Evolutionary conservation across 2,329 filamentous ascomycete genomes (phyloP), one percentile per base, ranked within the genome.

Genomic region (Hymenoscyphus infarciens): DNA sequence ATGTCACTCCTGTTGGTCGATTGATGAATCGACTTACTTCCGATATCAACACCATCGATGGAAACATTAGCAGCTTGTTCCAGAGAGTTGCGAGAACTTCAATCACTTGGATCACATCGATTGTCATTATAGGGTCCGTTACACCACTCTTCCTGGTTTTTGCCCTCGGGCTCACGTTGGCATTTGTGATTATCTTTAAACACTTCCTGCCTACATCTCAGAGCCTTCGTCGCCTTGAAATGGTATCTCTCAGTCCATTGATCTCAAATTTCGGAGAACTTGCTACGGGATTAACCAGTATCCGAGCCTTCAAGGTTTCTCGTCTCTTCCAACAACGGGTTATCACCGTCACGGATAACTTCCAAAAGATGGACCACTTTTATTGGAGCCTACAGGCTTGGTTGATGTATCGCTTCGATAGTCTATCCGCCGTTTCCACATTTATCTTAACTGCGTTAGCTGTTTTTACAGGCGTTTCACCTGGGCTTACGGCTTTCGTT

Each of bases 311-410:
- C 73, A 86, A 83, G 57, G 91, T 89, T 0, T 88, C 96, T 69
- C 78, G 83, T 3, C 87, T 89, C 59, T 97, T 97, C 71, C 91
- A 96, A 72, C 83, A 87, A 65, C 84, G 87, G 58, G 91, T 96
- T 59, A 88, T 97, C 38, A 79, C 82, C 1, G 92, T 92, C 0
- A 92, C 92, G 0, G 92, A 97, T 72, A 87, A 87, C 19, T 97
- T 97, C 73, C 93, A 97, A 74, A 92, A 92, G 73, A 95, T 96
- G 83, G 93, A 97, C 71, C 93, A 97, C 74, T 96, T 97, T 77
- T 97, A 96, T 77, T 97, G 92, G 89, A 90, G 87, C 63, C 81
- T 96, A 53, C 91, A 96, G 68, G 86, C 87, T 7, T 97, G 92
- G 92, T 81, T 97, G 2, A 87, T 87, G 73, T 92, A 89, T 71